Evolutionary conservation across 495 filamentous ascomycete genomes (phyloP), one percentile per base, ranked within the genome.

Genomic region (Daldinia caldariorum): DNA sequence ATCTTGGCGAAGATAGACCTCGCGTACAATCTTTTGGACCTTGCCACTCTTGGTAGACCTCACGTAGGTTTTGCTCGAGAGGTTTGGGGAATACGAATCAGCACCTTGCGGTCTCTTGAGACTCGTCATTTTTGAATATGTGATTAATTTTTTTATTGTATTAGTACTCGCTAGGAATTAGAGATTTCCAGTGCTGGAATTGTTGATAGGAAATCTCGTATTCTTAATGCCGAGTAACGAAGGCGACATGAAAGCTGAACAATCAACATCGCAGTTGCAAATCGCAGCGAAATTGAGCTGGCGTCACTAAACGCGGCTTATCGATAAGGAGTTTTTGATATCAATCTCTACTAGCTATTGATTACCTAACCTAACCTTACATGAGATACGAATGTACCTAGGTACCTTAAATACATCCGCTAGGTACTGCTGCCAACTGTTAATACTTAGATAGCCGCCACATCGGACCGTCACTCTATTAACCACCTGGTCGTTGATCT

Each of bases 21-120:
- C 95, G 51, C 93, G 89, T 65, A 98, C 96, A 78, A 99, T 94
- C 83, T 99, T 99, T 81, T 97, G 93, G 64, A 98, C 95, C 82
- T 97, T 98, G 75, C 95, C 95, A 79, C 87, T 92, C 78, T 91
- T 94, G 16, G 93, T 94, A 31, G 95, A 97, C 63, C 95, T 84
- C 67, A 98, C 90, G 73, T 94, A 99, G 69, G 95, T 86, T 82
- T 98, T 97, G 86, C 90, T 97, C 50, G 90, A 91, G 61, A 97
- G 91, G 78, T 91, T 95, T 54, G 87, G 83, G n/a, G 88, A 84
- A 56, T 87, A 84, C 14, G 88, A 85, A 72, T 94, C 93, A 9
- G 85, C 82, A 58, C 83, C 89, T 65, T 87, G 77, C 20, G 91
- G 88, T 71, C 94, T 84, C 79, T 95, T 93, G 63, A 97, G 84